Evolutionary conservation across 257 asterid genomes (phyloP).

Genomic region (Solanum medicagineum): DNA sequence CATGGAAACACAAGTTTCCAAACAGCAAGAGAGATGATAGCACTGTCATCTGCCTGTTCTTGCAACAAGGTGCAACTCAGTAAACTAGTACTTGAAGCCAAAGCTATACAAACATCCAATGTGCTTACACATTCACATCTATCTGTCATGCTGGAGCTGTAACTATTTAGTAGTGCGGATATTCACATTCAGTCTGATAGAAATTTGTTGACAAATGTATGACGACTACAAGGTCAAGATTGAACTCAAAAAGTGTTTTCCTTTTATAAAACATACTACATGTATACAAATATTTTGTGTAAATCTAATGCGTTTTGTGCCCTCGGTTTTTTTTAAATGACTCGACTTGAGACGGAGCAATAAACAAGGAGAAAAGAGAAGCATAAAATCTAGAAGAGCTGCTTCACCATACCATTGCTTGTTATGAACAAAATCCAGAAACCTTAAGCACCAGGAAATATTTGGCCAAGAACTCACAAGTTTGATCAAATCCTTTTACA

Average conservation of each 20-base stretch:
- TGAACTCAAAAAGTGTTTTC: neutral
- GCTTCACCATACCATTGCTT: neutral
- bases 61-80: slow-evolving; percentile 4
- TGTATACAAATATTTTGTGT: neutral
- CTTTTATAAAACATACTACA: neutral
- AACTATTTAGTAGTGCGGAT: neutral
- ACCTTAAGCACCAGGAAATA: neutral
- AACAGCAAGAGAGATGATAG: slow-evolving; percentile 62
- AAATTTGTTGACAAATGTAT: neutral
- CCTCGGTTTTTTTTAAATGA: neutral
- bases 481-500: neutral
- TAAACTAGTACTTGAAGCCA: neutral
- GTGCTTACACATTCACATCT: neutral
- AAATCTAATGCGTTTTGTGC: neutral
- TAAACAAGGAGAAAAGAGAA: neutral
- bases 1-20: slow-evolving; percentile 59
- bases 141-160: neutral
- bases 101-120: neutral
- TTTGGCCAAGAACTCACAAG: neutral
- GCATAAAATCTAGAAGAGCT: neutral
- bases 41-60: slow-evolving; percentile 53
- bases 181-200: neutral
- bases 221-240: neutral
- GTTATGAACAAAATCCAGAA: neutral
- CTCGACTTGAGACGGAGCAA: neutral